Evolutionary conservation across 2,329 filamentous ascomycete species (phyloP).

Genomic region (Paecilomyces fulvus): DNA sequence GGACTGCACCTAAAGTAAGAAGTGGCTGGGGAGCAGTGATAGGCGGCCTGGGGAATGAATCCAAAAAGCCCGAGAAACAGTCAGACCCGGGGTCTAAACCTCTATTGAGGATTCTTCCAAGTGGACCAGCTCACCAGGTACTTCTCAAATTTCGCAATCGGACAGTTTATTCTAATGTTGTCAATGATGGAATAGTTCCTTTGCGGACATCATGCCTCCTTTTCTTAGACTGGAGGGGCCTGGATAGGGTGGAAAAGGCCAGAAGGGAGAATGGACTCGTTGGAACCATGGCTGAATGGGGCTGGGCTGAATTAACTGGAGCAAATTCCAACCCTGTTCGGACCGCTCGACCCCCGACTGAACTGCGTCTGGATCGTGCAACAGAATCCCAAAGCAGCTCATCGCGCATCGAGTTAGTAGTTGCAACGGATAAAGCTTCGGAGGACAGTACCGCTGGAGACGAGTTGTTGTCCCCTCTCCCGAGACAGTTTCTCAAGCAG

Average conservation of each 20-base stretch:
- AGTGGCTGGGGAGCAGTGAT: slow-evolving; percentile 87
- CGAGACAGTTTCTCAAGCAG: slow-evolving; percentile 13
- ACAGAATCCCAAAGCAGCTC: background rate
- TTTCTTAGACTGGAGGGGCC: slow-evolving; percentile 91
- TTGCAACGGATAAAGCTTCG: slow-evolving; percentile 1
- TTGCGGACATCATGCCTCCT: slow-evolving; percentile 90
- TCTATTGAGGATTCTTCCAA: slow-evolving; percentile 77
- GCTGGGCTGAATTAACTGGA: slow-evolving; percentile 84
- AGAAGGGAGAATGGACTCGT: slow-evolving; percentile 84
- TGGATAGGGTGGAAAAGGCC: slow-evolving; percentile 90
- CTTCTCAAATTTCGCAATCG: slow-evolving; percentile 81
- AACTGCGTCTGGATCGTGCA: slow-evolving; percentile 5
- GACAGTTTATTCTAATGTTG: slow-evolving; percentile 92
- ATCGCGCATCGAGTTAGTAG: background rate
- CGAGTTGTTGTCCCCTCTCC: slow-evolving; percentile 8
- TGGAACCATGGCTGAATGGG: slow-evolving; percentile 86
- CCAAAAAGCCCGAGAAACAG: slow-evolving; percentile 44
- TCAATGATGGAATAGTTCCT: slow-evolving; percentile 95
- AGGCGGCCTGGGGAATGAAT: slow-evolving; percentile 63
- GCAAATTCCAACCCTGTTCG: slow-evolving; percentile 51
- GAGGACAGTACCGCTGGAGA: slow-evolving; percentile 3
- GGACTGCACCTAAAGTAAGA: slow-evolving; percentile 77
- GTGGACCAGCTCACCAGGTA: slow-evolving; percentile 80
- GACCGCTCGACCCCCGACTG: slow-evolving; percentile 21
- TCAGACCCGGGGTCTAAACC: slow-evolving; percentile 78